Percentiles rank a stretch among this genome's conserved stretches.
Conservation (phyloP, 805 yeast species). For the Myxozyma udenii region DNA sequence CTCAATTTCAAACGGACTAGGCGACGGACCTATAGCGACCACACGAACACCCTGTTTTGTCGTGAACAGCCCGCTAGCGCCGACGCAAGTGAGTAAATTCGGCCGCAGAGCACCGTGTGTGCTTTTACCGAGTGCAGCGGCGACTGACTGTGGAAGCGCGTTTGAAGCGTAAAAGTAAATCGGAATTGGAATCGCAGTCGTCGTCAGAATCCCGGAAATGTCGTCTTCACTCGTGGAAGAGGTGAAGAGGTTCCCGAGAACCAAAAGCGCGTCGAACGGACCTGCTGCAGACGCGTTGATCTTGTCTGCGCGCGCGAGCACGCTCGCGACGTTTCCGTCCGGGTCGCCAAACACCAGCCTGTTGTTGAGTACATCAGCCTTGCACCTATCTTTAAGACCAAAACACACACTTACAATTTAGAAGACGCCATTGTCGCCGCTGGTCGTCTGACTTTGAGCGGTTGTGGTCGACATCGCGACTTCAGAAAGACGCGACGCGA, state of each 20-base stretch:
- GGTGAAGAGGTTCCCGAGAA: slow-evolving; percentile 25
- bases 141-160: slow-evolving; percentile 1
- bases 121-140: slow-evolving; percentile 2
- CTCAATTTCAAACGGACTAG: slow-evolving; percentile 20
- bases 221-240: slow-evolving; percentile 3
- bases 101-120: slow-evolving; percentile 4
- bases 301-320: slow-evolving; percentile 18
- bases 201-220: slow-evolving; percentile 7
- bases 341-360: slow-evolving; percentile 28
- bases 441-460: no score
- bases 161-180: slow-evolving; percentile 15
- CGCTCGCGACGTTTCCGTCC: slow-evolving; percentile 6
- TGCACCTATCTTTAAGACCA: not conserved
- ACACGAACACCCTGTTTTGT: slow-evolving; percentile 20
- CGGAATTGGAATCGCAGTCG: slow-evolving; percentile 13
- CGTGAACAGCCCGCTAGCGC: slow-evolving; percentile 11
- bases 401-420: not conserved
- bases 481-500: no score
- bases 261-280: slow-evolving; percentile 25
- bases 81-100: slow-evolving; percentile 20
- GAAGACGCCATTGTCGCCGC: not conserved
- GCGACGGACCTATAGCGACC: slow-evolving; percentile 11
- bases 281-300: slow-evolving; percentile 24
- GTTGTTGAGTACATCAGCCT: not conserved
- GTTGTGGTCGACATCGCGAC: no score